Base-by-base conservation (phyloP, 2,329 filamentous ascomycete genomes). In the Diplodia intermedia region DNA sequence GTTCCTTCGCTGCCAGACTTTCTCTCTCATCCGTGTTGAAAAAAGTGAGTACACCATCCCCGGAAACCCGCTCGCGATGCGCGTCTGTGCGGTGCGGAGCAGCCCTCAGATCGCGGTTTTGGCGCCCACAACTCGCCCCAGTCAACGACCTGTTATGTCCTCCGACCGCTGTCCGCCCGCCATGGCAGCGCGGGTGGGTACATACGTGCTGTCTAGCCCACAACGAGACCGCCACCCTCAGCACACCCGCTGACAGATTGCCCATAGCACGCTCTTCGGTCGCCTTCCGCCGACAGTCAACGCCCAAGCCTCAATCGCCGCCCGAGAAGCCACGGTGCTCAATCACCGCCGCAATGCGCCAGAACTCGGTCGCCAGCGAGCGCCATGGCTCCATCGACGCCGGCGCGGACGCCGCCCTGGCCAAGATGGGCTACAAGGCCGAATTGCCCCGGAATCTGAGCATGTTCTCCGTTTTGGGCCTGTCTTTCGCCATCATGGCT, bases 401-500 rank as follows among this genome's bases (percentile, higher is more conserved):
- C 29, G 40, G 47, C 54, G 88, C 87, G 69, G 86, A 90, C 75
- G 86, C 85, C 70, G 85, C 86, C 65, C 82, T 90, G 73, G 88
- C 85, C 69, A 84, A 84, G 71, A 88, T 91, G 87, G 89, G 89
- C 65, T 91, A 91, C 82, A 86, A 86, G 78, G 83, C 84, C 65
- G 89, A 91, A 75, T 75, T 92, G 53, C 89, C 89, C 18, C 83
- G 89, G 69, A 88, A 87, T 71, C 76, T 91, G 70, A 88, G 86
- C 75, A 91, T 91, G 88, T 78, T 91, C 73, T 89, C 87, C 73
- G 87, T 92, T 33, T 81, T 92, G 54, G 90, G 90, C 62, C 74
- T 89, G 79, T 84, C 88, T 54, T 92, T 92, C 75, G 90, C 89
- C 63, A 91, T 92, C 77, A 91, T 92, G 88, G 89, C 89, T 12